Percentiles rank a stretch among this genome's conserved stretches.
Conservation (phyloP, 371 early-diverging fungal species). For the Apophysomyces variabilis region DNA sequence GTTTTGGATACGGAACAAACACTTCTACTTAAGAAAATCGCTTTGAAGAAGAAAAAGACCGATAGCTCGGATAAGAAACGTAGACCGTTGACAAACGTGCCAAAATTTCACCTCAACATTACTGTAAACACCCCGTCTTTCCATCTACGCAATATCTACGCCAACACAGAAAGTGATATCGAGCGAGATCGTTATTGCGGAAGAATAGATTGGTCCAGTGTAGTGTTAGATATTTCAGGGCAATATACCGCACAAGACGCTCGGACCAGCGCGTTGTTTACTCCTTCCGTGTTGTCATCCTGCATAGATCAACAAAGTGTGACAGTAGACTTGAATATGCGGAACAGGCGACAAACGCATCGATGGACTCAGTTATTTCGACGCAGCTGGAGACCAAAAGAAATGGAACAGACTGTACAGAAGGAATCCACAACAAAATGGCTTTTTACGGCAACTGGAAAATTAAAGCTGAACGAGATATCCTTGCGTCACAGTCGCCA, state of each 20-base stretch:
- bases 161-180: neutral
- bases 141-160: neutral
- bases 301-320: neutral
- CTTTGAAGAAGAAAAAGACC: neutral
- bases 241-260: constrained; percentile 24
- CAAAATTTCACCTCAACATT: neutral
- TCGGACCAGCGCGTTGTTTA: constrained; percentile 2
- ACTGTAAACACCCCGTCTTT: neutral
- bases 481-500: neutral
- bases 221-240: constrained; percentile 27
- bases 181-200: neutral
- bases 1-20: constrained; percentile 13
- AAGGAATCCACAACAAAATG: constrained; percentile 13
- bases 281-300: constrained; percentile 19
- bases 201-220: neutral
- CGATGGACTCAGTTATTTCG: constrained; percentile 45
- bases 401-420: neutral
- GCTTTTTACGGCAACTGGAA: constrained; percentile 19
- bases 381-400: constrained; percentile 33
- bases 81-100: neutral
- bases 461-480: constrained; percentile 17
- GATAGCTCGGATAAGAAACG: neutral
- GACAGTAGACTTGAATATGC: neutral
- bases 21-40: neutral
- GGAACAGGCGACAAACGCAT: constrained; percentile 26